Evolutionary conservation across 2,329 filamentous ascomycete species (phyloP).

Genomic region (Aspergillus spinulosporus): DNA sequence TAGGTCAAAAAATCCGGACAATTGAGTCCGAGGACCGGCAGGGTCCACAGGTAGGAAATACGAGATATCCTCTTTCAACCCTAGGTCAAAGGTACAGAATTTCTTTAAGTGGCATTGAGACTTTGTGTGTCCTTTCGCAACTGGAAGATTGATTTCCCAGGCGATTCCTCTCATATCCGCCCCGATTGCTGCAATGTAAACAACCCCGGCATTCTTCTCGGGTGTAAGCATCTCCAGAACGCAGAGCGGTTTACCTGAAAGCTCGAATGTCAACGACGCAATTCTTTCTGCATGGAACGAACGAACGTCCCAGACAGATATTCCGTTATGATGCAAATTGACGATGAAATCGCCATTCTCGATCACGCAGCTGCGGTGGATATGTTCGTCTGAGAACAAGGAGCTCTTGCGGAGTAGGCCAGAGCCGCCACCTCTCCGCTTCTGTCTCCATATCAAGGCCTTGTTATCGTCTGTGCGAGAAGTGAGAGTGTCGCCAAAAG

Average conservation of each 20-base stretch:
- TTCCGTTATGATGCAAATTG: conserved; percentile 69
- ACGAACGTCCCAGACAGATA: conserved; percentile 80
- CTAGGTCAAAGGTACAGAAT: conserved; percentile 71
- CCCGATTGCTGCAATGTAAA: conserved; percentile 78
- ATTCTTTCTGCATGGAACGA: conserved; percentile 60
- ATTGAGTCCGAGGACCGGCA: conserved; percentile 69
- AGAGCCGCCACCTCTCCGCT: conserved; percentile 51
- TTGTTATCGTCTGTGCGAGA: conserved; percentile 78
- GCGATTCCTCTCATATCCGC: conserved; percentile 76
- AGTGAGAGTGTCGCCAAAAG: conserved; percentile 74
- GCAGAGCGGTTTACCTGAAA: conserved; percentile 73
- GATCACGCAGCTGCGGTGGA: conserved; percentile 77
- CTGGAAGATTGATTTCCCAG: conserved; percentile 72
- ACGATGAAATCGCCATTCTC: conserved; percentile 76
- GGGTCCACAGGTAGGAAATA: conserved; percentile 80
- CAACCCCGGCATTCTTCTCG: conserved; percentile 57
- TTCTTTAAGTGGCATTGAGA: conserved; percentile 56
- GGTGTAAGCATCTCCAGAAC: conserved; percentile 68
- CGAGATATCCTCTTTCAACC: conserved; percentile 53
- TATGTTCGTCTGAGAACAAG: conserved; percentile 67
- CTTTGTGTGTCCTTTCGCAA: conserved; percentile 29
- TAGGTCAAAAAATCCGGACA: conserved; percentile 77
- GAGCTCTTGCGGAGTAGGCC: conserved; percentile 66
- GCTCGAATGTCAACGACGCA: conserved; percentile 57
- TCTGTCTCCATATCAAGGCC: conserved; percentile 79